Evolutionary conservation across 768 basidiomycete species (phyloP).

Genomic region (Psilocybe cyanescens): DNA sequence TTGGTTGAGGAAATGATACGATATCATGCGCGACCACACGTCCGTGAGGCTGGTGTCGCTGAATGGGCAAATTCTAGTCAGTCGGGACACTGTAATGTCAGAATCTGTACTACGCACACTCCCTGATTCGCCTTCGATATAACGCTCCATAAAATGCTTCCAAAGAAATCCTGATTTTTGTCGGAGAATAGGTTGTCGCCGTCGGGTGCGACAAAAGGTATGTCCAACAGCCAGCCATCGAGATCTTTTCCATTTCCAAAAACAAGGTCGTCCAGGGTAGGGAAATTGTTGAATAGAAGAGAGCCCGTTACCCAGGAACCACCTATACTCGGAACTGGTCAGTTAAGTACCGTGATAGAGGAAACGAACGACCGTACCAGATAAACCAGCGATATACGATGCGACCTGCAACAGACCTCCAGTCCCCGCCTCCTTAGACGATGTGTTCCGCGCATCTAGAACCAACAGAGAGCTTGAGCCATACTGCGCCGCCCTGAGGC

Average conservation of each 20-base stretch:
- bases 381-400: conserved; percentile 69
- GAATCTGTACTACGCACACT: conserved; percentile 43
- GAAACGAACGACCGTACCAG: conserved; percentile 43
- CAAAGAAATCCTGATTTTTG: conserved; percentile 56
- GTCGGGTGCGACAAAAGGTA: conserved; percentile 58
- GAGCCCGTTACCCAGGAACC: conserved; percentile 75
- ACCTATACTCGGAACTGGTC: conserved; percentile 35
- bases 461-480: conserved; percentile 63
- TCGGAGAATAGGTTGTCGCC: conserved; percentile 48
- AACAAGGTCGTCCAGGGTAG: conserved; percentile 57
- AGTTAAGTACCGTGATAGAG: neutral
- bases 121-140: conserved; percentile 56
- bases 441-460: conserved; percentile 63
- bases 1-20: conserved; percentile 75
- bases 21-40: conserved; percentile 65
- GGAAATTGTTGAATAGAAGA: conserved; percentile 67
- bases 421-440: conserved; percentile 59
- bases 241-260: conserved; percentile 54
- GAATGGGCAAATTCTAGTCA: neutral
- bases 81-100: too few relatives aligned
- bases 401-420: conserved; percentile 75
- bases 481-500: conserved; percentile 68
- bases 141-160: conserved; percentile 56
- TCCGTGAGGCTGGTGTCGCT: conserved; percentile 72
- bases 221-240: conserved; percentile 59